Base-by-base conservation (phyloP, 139 green algal species). In the Chlorella sp. region DNA sequence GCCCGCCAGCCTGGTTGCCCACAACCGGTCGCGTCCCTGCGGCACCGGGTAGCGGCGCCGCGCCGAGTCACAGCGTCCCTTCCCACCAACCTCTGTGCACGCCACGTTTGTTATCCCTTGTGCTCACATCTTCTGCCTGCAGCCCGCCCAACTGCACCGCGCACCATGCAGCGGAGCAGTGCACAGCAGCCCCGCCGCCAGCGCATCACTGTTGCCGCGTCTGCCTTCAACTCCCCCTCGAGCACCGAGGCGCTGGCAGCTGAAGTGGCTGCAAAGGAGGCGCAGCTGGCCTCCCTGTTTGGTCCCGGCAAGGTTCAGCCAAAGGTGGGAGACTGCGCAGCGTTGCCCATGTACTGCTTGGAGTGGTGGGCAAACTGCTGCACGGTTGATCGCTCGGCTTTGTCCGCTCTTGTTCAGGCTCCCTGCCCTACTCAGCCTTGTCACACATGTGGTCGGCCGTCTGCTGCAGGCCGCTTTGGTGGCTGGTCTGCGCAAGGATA, bases 251-350 rank as follows among this genome's bases (percentile, higher is more conserved):
- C 36, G 57, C n/a, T 87, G 37, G 83, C 83, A 61, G 83, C 61
- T 18, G 22, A 57, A 9, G 48, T 88, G 14, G 84, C 84, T 1
- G 68, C 32, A 16, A 88, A 88, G 68, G 84, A 88, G 40, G 36
- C 36, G 9, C 39, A 88, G 28, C 68, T 88, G 30, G 68, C 71
- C 15, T 3, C 19, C 68, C 39, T 88, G 64, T 88, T 88, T 48
- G 68, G 39, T 40, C 68, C 84, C 30, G 68, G 84, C 34, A 76
- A 86, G 21, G 57, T n/a, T 26, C 84, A 81, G 71, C 68, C 84
- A 28, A 64, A 64, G 61, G 82, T 86, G 34, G 32, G n/a, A 9
- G 1, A 12, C 16, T 48, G n/a, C 11, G 53, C 21, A 57, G 24
- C 16, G 2, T 26, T 26, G 78, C 16, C 3, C 40, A 26, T 42